phyloP scores from a whole-genome alignment of 75 land plant genomes.

The Pinus albicaulis region DNA sequence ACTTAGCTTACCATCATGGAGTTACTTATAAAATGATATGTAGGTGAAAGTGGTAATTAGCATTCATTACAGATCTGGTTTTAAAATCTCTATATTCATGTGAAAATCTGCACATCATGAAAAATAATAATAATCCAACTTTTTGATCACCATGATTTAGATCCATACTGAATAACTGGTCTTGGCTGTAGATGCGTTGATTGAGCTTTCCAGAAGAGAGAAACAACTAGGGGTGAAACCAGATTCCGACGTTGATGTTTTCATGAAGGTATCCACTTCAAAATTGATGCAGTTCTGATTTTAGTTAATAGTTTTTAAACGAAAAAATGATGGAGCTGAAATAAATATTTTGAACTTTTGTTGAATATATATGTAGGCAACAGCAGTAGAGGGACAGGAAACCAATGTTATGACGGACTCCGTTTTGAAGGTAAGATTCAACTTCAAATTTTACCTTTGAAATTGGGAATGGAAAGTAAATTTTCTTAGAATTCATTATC shows the following conservation, averaged over 20 bases:
- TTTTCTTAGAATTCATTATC: background rate
- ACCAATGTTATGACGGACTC: slow-evolving; percentile 35
- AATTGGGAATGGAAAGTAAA: background rate
- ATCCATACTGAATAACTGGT: background rate
- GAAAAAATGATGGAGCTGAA: background rate
- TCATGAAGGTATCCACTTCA: slow-evolving; percentile 62
- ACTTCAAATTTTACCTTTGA: too few species aligned
- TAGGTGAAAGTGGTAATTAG: background rate
- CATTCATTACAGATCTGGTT: too few species aligned
- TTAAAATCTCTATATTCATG: background rate
- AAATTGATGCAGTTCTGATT: slow-evolving; percentile 8
- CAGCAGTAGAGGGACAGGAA: slow-evolving; percentile 38
- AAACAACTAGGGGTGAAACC: slow-evolving; percentile 77
- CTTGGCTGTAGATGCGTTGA: slow-evolving; percentile 57
- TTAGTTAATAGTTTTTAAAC: background rate
- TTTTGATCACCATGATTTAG: background rate
- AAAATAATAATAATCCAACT: background rate
- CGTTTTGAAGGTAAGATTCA: slow-evolving; percentile 24
- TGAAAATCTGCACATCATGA: background rate
- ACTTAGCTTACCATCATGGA: background rate
- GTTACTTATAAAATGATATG: too few species aligned
- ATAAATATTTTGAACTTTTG: background rate
- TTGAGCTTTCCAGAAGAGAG: slow-evolving; percentile 77
- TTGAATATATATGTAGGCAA: slow-evolving; percentile 19
- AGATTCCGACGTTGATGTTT: slow-evolving; percentile 88